Percentiles rank a stretch among this genome's conserved stretches.
These are phyloP conservation scores for Cladosporium sp. DNA, from an alignment of 2,329 filamentous ascomycete species.

Conservation along the genomic window DNA sequence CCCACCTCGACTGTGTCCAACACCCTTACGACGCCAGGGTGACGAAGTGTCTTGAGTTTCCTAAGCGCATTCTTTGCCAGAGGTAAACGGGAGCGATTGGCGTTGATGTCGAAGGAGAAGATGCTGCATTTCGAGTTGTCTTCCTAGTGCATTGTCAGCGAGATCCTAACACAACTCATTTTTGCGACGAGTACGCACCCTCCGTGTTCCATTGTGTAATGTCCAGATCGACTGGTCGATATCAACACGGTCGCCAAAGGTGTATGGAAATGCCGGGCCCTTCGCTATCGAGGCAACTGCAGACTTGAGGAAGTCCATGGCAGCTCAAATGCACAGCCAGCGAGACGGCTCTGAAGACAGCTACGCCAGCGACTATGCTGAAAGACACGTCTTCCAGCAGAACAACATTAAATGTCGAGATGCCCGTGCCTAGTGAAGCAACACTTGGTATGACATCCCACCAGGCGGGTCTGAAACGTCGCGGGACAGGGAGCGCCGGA, in stretches of 20 bases:
- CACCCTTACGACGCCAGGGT: slow-evolving; percentile 92
- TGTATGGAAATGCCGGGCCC: slow-evolving; percentile 87
- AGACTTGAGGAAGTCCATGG: slow-evolving; percentile 97
- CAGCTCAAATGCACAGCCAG: background rate
- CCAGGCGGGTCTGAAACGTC: background rate
- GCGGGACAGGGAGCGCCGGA: background rate
- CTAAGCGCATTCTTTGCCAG: slow-evolving; percentile 90
- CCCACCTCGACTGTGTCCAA: slow-evolving; percentile 87
- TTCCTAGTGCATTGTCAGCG: slow-evolving; percentile 58
- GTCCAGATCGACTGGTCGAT: slow-evolving; percentile 93
- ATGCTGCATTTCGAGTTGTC: slow-evolving; percentile 93
- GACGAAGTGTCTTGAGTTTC: slow-evolving; percentile 86
- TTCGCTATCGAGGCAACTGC: slow-evolving; percentile 96
- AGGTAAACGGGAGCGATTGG: slow-evolving; percentile 75
- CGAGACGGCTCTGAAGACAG: background rate
- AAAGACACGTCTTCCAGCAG: no score
- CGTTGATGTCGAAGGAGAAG: slow-evolving; percentile 85
- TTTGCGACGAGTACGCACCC: slow-evolving; percentile 51
- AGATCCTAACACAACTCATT: background rate
- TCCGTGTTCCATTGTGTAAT: slow-evolving; percentile 89
- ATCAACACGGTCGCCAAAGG: slow-evolving; percentile 88
- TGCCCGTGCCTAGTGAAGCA: background rate
- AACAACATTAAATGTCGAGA: no score
- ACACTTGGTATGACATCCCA: background rate
- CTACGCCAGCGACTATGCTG: no score